Base-by-base conservation (phyloP, 2,329 filamentous ascomycete species). In the Aureobasidium musti region DNA sequence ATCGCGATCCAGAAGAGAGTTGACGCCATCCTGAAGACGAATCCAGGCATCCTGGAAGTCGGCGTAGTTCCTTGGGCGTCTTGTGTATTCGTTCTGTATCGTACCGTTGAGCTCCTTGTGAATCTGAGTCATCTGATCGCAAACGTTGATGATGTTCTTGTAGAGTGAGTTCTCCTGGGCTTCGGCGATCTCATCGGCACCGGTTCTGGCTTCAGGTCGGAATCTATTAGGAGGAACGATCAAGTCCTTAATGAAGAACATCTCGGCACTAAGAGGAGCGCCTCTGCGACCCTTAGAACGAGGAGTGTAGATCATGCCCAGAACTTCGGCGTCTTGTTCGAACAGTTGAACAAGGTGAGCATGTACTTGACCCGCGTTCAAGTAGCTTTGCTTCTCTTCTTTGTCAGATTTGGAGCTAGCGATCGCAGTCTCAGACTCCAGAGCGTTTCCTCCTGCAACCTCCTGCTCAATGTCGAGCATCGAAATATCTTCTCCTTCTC, bases 221-320 rank as follows among this genome's bases (percentile, higher is more conserved):
- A 90, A 99, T 72, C 89, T 90, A 76, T 97, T 99, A 2, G 95
- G 95, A 1, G 96, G 92, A 0, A 99, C 92, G 17, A 98, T 82
- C 63, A 99, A 82, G 41, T 88, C 89, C 66, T 90, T 88, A 66
- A 98, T 83, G 79, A 99, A 99, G 79, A 99, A 98, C 88, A 98
- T 97, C 71, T 97, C 91, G 1, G 91, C 86, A 2, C 82, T 87
- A n/a, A 92, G 81, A 21, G 80, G 80, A 10, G 39, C 67, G n/a
- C 82, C 79, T 66, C 83, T 86, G 17, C 77, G 73, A 5, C 89
- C 87, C n/a, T 77, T 74, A 5, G 89, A 87, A 67, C 89, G 88
- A 21, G 91, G 89, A 74, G 88, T 90, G 79, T 97, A 99, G 5
- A 99, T 81, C n/a, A 97, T 82, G 19, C 87, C 84, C 50, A 99